Conservation (phyloP, 2,329 filamentous ascomycete genomes). For the Cladosporium sp. region DNA sequence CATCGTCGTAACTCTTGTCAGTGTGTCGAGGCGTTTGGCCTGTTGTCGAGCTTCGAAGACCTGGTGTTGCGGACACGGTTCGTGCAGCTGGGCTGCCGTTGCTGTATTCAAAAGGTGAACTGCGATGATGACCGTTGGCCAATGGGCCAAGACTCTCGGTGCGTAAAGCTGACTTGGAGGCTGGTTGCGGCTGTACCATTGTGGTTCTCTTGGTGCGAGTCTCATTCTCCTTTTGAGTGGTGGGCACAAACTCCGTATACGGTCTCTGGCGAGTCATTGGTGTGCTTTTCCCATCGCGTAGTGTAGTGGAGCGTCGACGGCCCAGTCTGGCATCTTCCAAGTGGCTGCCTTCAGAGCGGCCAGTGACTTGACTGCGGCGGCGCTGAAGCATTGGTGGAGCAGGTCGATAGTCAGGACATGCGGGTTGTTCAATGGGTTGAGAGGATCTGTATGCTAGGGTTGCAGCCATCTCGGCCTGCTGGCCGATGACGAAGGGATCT, state of each 20-base stretch:
- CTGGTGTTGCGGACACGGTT: slow-evolving; percentile 12
- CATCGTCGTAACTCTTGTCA: slow-evolving; percentile 20
- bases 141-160: slow-evolving; percentile 27
- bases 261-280: slow-evolving; percentile 13
- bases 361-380: slow-evolving; percentile 28
- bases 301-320: slow-evolving; percentile 21
- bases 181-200: neutral
- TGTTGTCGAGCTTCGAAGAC: slow-evolving; percentile 21
- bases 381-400: slow-evolving; percentile 18
- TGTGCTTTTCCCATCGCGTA: slow-evolving; percentile 20
- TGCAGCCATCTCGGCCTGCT: slow-evolving; percentile 65
- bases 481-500: slow-evolving; percentile 50
- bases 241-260: neutral
- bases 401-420: slow-evolving; percentile 7
- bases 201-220: neutral
- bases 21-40: slow-evolving; percentile 26
- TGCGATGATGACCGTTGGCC: slow-evolving; percentile 15
- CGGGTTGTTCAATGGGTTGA: slow-evolving; percentile 41
- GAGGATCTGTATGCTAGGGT: slow-evolving; percentile 60
- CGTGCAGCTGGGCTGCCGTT: slow-evolving; percentile 25
- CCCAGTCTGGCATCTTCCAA: slow-evolving; percentile 34
- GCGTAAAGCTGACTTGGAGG: slow-evolving; percentile 11
- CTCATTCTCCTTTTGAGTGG: neutral
- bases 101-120: slow-evolving; percentile 19
- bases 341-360: slow-evolving; percentile 37